These are phyloP conservation scores for Sarocladium kiliense DNA, from an alignment of 2,329 filamentous ascomycete genomes.

Conservation along the genomic window DNA sequence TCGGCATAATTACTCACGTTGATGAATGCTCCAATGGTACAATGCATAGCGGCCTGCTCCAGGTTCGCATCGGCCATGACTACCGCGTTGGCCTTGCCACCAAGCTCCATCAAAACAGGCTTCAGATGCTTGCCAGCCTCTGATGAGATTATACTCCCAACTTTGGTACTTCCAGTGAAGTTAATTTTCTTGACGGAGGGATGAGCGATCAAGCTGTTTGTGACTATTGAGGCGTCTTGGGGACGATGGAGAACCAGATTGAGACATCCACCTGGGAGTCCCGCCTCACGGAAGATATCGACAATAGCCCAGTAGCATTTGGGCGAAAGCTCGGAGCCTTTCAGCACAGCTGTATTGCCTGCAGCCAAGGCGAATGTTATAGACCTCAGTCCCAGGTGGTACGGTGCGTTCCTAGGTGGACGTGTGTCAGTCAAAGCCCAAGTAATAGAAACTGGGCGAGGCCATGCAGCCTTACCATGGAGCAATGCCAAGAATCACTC, in stretches of 20 bases:
- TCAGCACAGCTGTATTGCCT: constrained; percentile 22
- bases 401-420: constrained; percentile 19
- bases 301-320: constrained; percentile 26
- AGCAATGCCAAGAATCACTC: constrained; percentile 24
- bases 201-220: constrained; percentile 30
- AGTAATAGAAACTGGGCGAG: no score
- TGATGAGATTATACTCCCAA: constrained; percentile 34
- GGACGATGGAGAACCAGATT: constrained; percentile 30
- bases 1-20: no score
- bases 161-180: constrained; percentile 36
- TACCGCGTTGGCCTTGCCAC: constrained; percentile 39
- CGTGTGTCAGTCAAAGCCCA: no score
- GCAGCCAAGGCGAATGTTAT: constrained; percentile 15
- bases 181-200: constrained; percentile 33
- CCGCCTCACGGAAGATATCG: constrained; percentile 32
- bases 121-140: constrained; percentile 35
- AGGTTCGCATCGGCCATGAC: constrained; percentile 40
- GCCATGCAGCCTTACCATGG: constrained; percentile 17
- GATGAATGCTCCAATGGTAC: constrained; percentile 17
- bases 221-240: constrained; percentile 26
- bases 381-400: constrained; percentile 18
- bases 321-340: constrained; percentile 28
- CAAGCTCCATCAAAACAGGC: constrained; percentile 41
- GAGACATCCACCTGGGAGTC: constrained; percentile 33
- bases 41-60: constrained; percentile 29